Conservation (phyloP, 78 protist genomes). For the Dictyostelium citrinum region DNA sequence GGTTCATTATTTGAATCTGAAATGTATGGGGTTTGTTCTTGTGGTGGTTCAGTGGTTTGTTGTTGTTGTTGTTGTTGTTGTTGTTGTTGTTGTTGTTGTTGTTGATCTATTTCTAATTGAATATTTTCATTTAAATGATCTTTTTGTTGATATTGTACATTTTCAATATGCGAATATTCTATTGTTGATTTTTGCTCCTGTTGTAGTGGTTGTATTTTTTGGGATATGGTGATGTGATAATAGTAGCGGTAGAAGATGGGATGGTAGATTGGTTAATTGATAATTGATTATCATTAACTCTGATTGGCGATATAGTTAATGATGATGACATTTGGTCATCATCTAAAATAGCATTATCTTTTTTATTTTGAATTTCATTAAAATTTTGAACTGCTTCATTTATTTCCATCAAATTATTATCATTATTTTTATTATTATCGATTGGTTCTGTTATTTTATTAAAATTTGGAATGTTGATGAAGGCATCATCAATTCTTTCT, state of each 20-base stretch:
- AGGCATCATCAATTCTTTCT: not conserved
- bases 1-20: not conserved
- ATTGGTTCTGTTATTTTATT: not conserved
- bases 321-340: not conserved
- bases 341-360: not conserved
- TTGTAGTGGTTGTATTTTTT: not conserved
- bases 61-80: not conserved
- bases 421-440: not conserved
- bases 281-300: not conserved
- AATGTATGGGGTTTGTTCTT: not conserved
- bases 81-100: not conserved
- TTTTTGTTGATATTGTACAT: not conserved
- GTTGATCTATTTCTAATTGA: not conserved
- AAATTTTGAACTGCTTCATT: not conserved
- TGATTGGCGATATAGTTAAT: not conserved
- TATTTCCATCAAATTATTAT: not conserved
- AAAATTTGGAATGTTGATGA: too few relatives aligned
- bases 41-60: not conserved
- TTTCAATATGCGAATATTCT: not conserved
- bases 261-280: not conserved
- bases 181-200: not conserved
- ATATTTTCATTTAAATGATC: not conserved
- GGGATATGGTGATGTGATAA: not conserved
- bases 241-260: not conserved
- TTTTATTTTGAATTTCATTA: not conserved